Evolutionary conservation across 306 rosid genomes (phyloP), one percentile per base, ranked within the genome.

Genomic region (Medicago arabica): DNA sequence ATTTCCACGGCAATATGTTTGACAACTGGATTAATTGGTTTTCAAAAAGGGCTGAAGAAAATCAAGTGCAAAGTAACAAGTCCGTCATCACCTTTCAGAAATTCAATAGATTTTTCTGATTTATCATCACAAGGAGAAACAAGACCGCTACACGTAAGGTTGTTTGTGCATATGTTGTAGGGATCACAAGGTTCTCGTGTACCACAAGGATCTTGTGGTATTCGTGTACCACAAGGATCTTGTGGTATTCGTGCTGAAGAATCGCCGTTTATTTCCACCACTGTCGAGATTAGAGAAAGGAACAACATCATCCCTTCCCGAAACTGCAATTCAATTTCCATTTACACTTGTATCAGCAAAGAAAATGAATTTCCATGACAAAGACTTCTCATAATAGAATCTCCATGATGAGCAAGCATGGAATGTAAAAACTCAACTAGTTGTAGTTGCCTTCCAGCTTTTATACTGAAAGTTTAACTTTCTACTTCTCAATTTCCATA

Each of bases 161-260:
- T 66, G 50, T 78, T 82, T 18, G 55, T 55, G 76, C 97, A 95
- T 15, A 85, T 72, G 57, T 17, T 71, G 77, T 90, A 88, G 9
- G 96, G 78, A 66, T 65, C 97, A 84, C 98, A 95, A 34, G 92
- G 83, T 51, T 85, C 87, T 0, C 97, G 97, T 19, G 96, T 87
- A 66, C 78, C 85, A 80, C 97, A 95, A 10, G 77, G 25, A 75
- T 84, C 88, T 34, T 82, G 67, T 2, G 98, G 98, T 66, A 92
- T 89, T 83, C 76, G 97, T 19, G 96, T 87, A 66, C 78, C 85
- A 80, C 97, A 95, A 10, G 77, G 25, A 75, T 84, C 88, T 34
- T 82, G 67, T 2, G 98, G 98, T 66, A 92, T 89, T 83, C 76
- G n/a, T n/a, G n/a, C n/a, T n/a, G n/a, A n/a, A n/a, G n/a, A n/a